Evolutionary conservation across 1,284 basidiomycete species (phyloP), one percentile per base, ranked within the genome.

Genomic region (Rhodotorula sp.): DNA sequence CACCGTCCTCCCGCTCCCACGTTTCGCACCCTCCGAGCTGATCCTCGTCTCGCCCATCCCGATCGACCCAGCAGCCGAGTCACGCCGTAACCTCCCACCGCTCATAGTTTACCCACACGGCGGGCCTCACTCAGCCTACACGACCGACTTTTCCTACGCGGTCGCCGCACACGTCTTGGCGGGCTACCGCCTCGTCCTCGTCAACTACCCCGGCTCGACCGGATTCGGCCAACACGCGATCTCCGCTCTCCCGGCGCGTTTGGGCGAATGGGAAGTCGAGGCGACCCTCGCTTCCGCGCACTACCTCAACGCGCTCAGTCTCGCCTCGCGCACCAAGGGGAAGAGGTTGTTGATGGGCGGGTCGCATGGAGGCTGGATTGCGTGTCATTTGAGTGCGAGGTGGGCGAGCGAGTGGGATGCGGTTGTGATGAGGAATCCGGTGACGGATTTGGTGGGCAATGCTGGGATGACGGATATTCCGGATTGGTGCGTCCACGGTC

Each of bases 331-430:
- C 37, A 84, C 83, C 1, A 79, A 79, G 24, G 84, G 84, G 16
- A 84, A 84, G 70, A 83, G 86, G 53, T 82, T 88, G 56, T 76
- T 89, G 5, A 81, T 79, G 46, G 89, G 89, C 3, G 89, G 89
- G 50, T 88, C 87, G 65, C 89, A 91, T 73, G 89, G 89, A 1
- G 89, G 89, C 2, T 90, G 89, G 78, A 81, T 89, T 24, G 77
- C 83, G 15, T 85, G 83, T 0, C 88, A 89, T 51, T 44, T 90
- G n/a, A 84, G 89, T 54, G 86, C 85, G 0, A 84, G 85, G 70
- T 84, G 84, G 74, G 87, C 88, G 0, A 82, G 84, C 44, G 77
- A 84, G 31, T 90, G 88, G 79, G 83, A 83, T 15, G 88, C 87
- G 0, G 85, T 85, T 0, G 83, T 85, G 48, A 74, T 89, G 61